Conservation (phyloP, 2,329 filamentous ascomycete genomes). For the Teratosphaeria gauchensis region DNA sequence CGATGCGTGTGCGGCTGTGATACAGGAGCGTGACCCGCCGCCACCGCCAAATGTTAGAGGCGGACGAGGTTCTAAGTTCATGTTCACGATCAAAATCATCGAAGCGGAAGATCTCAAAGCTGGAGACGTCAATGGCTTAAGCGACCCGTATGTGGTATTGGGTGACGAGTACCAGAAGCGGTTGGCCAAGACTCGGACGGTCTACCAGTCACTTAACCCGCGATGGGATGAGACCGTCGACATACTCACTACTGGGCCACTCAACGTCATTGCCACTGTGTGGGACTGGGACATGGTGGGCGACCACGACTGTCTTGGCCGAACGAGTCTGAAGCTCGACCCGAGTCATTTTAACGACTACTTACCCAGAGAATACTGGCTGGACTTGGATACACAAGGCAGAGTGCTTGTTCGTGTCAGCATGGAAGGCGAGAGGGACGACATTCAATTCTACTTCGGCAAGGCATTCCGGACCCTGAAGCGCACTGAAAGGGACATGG, state of each 20-base stretch:
- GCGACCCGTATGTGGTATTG: slow-evolving; percentile 93
- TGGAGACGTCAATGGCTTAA: slow-evolving; percentile 89
- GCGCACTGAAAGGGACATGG: slow-evolving; percentile 95
- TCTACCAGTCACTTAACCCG: slow-evolving; percentile 83
- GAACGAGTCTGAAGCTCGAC: slow-evolving; percentile 96
- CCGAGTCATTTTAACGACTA: slow-evolving; percentile 96
- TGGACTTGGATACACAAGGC: slow-evolving; percentile 92
- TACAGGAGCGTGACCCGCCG: slow-evolving; percentile 65
- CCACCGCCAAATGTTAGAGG: slow-evolving; percentile 48
- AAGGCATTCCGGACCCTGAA: slow-evolving; percentile 94
- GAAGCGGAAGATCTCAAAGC: slow-evolving; percentile 96
- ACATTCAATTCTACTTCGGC: slow-evolving; percentile 97
- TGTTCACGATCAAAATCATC: slow-evolving; percentile 97
- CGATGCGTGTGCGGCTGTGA: slow-evolving; percentile 75
- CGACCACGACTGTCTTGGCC: slow-evolving; percentile 92
- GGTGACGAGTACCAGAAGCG: slow-evolving; percentile 97
- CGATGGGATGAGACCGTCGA: slow-evolving; percentile 97
- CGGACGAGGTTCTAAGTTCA: slow-evolving; percentile 59
- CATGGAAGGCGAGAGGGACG: slow-evolving; percentile 97
- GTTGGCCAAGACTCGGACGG: slow-evolving; percentile 84
- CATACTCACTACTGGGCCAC: slow-evolving; percentile 79
- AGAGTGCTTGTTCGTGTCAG: slow-evolving; percentile 81
- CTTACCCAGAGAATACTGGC: slow-evolving; percentile 90
- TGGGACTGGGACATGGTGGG: slow-evolving; percentile 98
- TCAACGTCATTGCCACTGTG: slow-evolving; percentile 92